phyloP scores from a whole-genome alignment of 176 grass and related monocot species.

The barley (Hordeum vulgare) region DNA sequence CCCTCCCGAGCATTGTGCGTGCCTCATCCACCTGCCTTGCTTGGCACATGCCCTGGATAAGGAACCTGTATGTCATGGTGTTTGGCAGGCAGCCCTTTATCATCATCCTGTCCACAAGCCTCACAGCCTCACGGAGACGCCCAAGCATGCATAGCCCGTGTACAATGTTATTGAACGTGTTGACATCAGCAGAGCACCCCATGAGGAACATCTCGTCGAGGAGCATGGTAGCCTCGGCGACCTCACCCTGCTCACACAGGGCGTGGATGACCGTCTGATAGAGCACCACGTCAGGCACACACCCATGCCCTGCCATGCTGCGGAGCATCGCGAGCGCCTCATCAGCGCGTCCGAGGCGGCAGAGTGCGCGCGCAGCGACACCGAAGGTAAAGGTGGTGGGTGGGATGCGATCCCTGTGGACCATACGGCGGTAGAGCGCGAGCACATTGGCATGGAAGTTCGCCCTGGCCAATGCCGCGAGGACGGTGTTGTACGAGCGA shows the following conservation, averaged over 20 bases:
- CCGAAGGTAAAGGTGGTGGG: too few relatives aligned
- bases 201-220: too few relatives aligned
- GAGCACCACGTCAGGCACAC: constrained; percentile 62
- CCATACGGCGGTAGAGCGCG: too few relatives aligned
- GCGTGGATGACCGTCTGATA: constrained; percentile 88
- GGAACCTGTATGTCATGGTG: constrained; percentile 56
- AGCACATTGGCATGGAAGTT: too few relatives aligned
- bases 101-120: constrained; percentile 80
- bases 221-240: too few relatives aligned
- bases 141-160: constrained; percentile 62
- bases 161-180: too few relatives aligned
- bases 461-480: too few relatives aligned
- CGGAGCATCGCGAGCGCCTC: constrained; percentile 60
- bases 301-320: constrained; percentile 64
- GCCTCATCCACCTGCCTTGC: constrained; percentile 55
- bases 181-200: too few relatives aligned
- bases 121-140: constrained; percentile 41
- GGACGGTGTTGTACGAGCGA: too few relatives aligned
- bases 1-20: constrained; percentile 35
- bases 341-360: constrained; percentile 44
- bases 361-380: constrained; percentile 55
- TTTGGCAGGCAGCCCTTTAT: constrained; percentile 45
- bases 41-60: constrained; percentile 59
- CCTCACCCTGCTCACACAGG: too few relatives aligned
- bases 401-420: too few relatives aligned